Evolutionary conservation across 176 grass and related monocot species (phyloP).

Genomic region (Eremochloa ophiuroides): DNA sequence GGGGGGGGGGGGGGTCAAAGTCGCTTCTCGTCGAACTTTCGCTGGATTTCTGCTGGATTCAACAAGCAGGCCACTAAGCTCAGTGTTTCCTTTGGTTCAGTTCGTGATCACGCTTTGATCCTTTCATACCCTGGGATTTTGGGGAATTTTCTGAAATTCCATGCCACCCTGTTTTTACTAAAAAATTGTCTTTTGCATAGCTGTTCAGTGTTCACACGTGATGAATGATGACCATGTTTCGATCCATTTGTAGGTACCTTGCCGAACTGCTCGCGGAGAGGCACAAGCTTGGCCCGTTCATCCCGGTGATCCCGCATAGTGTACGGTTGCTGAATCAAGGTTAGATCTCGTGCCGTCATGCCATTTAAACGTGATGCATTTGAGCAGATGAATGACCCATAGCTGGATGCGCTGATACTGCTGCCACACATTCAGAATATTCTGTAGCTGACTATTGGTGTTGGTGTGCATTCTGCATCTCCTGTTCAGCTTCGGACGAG

Average conservation of each 20-base stretch:
- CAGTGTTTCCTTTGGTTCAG: not conserved
- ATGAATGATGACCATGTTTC: not conserved
- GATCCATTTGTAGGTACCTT: conserved; percentile 63
- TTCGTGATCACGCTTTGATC: not conserved
- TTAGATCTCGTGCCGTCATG: conserved; percentile 38
- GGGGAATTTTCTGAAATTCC: not conserved
- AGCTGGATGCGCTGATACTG: not conserved
- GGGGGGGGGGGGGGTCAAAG: too few relatives aligned
- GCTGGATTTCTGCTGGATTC: not conserved
- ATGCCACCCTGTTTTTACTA: not conserved
- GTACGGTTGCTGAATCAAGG: conserved; percentile 88
- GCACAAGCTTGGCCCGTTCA: conserved; percentile 82
- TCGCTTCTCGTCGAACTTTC: not conserved
- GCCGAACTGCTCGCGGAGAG: conserved; percentile 84
- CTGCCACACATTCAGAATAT: conserved; percentile 29
- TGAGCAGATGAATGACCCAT: not conserved
- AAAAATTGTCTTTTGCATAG: not conserved
- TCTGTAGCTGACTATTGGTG: conserved; percentile 24
- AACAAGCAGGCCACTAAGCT: not conserved
- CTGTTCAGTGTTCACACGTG: not conserved
- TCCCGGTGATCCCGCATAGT: conserved; percentile 73
- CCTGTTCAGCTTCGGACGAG: not conserved
- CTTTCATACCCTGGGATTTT: not conserved
- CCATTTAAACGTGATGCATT: conserved; percentile 12
- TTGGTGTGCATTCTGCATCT: not conserved